These are phyloP conservation scores for Quercus tomentella DNA, from an alignment of 331 rosid genomes.

Conservation along the genomic window DNA sequence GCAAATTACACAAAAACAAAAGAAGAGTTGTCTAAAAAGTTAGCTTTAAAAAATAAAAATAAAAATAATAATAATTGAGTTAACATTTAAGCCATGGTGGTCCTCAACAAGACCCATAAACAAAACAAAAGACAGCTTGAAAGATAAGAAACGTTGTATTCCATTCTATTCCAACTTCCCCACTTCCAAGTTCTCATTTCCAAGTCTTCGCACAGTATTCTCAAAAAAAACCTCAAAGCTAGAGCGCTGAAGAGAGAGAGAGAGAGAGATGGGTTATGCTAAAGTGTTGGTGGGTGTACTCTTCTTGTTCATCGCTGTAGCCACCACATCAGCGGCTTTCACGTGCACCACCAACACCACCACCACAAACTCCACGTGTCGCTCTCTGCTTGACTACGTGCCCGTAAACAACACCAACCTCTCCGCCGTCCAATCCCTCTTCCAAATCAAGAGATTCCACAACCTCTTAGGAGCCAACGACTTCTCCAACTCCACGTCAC, in stretches of 20 bases:
- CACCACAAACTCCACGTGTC: constrained; percentile 26
- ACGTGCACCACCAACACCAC: constrained; percentile 44
- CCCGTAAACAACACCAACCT: constrained; percentile 38
- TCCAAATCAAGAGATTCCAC: constrained; percentile 51
- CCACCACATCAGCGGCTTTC: constrained; percentile 31
- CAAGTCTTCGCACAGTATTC: no score
- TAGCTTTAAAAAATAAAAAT: no score
- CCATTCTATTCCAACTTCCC: no score
- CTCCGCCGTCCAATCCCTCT: constrained; percentile 38
- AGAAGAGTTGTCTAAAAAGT: no score
- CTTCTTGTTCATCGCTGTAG: constrained; percentile 8
- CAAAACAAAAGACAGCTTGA: no score
- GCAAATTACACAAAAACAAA: no score
- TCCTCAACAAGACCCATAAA: no score
- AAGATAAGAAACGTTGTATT: no score
- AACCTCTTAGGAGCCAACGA: constrained; percentile 62
- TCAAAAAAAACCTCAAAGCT: neutral
- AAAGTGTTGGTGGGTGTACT: constrained; percentile 11
- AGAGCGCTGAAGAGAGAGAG: neutral
- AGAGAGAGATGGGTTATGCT: constrained; percentile 1
- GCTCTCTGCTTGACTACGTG: constrained; percentile 37
- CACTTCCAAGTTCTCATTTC: no score
- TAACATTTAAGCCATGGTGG: no score
- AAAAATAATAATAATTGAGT: no score
- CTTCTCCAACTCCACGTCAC: constrained; percentile 18